A percentile compares a stretch with the other conserved stretches of the same genome.
These are phyloP conservation scores for Colletotrichum euphorbiae DNA, from an alignment of 2,329 filamentous ascomycete species.

Conservation along the genomic window DNA sequence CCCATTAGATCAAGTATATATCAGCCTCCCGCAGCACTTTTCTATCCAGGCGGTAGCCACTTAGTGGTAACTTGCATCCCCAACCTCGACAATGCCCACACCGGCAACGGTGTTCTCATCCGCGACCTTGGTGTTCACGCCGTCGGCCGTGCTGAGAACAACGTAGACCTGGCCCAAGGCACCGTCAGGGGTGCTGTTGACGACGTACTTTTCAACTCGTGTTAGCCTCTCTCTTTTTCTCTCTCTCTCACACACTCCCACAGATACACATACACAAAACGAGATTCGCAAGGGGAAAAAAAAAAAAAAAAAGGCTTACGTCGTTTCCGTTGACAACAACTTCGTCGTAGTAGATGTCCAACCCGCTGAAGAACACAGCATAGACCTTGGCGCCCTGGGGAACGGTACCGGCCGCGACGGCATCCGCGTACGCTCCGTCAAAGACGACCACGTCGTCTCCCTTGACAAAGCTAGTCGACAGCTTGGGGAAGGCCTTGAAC, in stretches of 20 bases:
- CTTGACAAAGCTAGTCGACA: conserved; percentile 49
- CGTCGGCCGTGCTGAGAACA: conserved; percentile 53
- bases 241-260: conserved; percentile 15
- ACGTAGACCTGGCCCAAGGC: conserved; percentile 54
- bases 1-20: too few species aligned
- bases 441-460: conserved; percentile 43
- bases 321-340: conserved; percentile 24
- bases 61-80: conserved; percentile 2
- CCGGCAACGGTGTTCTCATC: conserved; percentile 54
- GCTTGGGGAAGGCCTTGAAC: conserved; percentile 69
- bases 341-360: conserved; percentile 41
- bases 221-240: conserved; percentile 37
- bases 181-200: conserved; percentile 44
- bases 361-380: conserved; percentile 50
- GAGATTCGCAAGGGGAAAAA: conserved; percentile 30
- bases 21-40: not conserved
- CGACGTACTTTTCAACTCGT: conserved; percentile 37
- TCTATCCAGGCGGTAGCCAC: too few species aligned
- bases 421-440: conserved; percentile 41
- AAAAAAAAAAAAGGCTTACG: too few species aligned
- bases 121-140: conserved; percentile 43
- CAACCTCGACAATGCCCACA: conserved; percentile 50
- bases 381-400: conserved; percentile 42
- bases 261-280: too few species aligned
- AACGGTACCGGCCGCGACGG: conserved; percentile 32